A percentile compares a stretch with the other conserved stretches of the same genome.
phyloP scores from a whole-genome alignment of 1,284 basidiomycete genomes.

The Papiliotrema fonsecae region DNA sequence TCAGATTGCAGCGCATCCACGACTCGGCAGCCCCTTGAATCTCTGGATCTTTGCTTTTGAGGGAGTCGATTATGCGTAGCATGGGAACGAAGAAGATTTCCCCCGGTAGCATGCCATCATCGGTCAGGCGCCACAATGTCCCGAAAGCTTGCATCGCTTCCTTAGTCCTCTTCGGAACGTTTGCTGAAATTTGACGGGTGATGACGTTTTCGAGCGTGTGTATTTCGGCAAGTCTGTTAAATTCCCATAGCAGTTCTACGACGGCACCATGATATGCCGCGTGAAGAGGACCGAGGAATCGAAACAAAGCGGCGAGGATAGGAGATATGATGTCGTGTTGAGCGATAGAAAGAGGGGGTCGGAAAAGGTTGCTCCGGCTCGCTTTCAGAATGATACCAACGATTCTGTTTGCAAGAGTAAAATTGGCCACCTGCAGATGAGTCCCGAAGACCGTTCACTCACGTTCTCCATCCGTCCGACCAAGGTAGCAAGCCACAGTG shows the following conservation, averaged over 20 bases:
- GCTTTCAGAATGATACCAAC: conserved; percentile 58
- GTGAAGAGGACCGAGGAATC: conserved; percentile 64
- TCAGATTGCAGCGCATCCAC: conserved; percentile 92
- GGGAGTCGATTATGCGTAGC: conserved; percentile 76
- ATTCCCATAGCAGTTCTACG: conserved; percentile 76
- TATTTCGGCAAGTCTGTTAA: conserved; percentile 34
- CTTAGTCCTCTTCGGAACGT: conserved; percentile 40
- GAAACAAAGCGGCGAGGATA: conserved; percentile 55
- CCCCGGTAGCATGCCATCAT: conserved; percentile 74
- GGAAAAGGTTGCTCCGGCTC: conserved; percentile 22
- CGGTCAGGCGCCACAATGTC: conserved; percentile 83
- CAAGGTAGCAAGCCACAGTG: background rate
- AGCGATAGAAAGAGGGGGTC: conserved; percentile 20
- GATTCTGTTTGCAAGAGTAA: too few relatives aligned
- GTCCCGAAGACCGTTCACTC: conserved; percentile 20
- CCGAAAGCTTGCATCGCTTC: conserved; percentile 85
- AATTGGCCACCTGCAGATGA: too few relatives aligned
- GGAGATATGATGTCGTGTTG: conserved; percentile 20
- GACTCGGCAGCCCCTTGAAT: conserved; percentile 77
- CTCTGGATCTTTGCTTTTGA: conserved; percentile 68
- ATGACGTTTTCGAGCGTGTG: conserved; percentile 61
- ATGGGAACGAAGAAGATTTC: conserved; percentile 77
- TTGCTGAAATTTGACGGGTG: conserved; percentile 45
- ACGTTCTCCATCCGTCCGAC: conserved; percentile 15
- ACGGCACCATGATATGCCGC: conserved; percentile 75